Conservation (phyloP, 2,329 filamentous ascomycete genomes). For the Knufia fluminis region DNA sequence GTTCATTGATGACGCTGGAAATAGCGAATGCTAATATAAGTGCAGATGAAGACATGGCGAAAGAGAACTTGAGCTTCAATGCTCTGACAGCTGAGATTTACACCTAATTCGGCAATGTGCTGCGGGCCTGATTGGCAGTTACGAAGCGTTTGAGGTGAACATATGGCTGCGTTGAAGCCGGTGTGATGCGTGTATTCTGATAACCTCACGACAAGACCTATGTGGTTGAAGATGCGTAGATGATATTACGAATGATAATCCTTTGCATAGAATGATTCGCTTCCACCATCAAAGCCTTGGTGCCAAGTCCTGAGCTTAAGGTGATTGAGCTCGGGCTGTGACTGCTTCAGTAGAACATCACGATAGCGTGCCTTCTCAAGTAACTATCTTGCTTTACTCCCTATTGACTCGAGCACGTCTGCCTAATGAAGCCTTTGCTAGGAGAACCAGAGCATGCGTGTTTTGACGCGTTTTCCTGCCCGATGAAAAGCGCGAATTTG, state of each 20-base stretch:
- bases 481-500: too few relatives aligned
- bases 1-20: constrained; percentile 3
- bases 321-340: background rate
- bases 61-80: constrained; percentile 67
- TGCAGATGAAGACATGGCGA: constrained; percentile 74
- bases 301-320: background rate
- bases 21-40: constrained; percentile 9
- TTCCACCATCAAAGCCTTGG: background rate
- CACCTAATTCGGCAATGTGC: constrained; percentile 44
- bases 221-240: background rate
- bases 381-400: background rate
- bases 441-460: too few relatives aligned
- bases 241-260: background rate
- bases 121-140: background rate
- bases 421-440: background rate
- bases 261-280: background rate
- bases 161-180: background rate
- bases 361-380: background rate
- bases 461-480: too few relatives aligned
- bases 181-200: background rate
- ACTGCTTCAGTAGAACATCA: constrained; percentile 11
- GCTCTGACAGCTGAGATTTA: constrained; percentile 63
- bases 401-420: background rate
- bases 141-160: background rate
- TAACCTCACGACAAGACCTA: background rate